Evolutionary conservation across 305 asterid genomes (phyloP).

Genomic region (Solanum hybrid): DNA sequence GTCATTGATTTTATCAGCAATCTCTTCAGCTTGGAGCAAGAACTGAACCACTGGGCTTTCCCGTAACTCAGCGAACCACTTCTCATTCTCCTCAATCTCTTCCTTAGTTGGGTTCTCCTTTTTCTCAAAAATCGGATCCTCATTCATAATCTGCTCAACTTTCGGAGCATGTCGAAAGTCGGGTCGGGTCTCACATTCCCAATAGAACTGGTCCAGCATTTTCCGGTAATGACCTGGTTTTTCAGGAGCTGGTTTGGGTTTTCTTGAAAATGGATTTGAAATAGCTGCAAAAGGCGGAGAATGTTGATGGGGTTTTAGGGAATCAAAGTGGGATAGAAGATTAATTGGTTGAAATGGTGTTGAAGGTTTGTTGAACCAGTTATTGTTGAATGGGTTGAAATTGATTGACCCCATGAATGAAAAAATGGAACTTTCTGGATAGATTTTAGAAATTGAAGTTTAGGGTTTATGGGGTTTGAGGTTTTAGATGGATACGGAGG

Average conservation of each 20-base stretch:
- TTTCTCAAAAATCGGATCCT: conserved; percentile 55
- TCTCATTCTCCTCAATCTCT: conserved; percentile 74
- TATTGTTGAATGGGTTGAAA: conserved; percentile 60
- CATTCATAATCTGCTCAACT: conserved; percentile 60
- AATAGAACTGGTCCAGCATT: conserved; percentile 69
- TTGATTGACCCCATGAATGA: conserved; percentile 51
- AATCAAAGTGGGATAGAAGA: conserved; percentile 27
- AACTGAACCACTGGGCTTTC: conserved; percentile 70
- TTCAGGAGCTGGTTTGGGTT: conserved; percentile 21
- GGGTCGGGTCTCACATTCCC: conserved; percentile 84
- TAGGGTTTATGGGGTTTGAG: background rate
- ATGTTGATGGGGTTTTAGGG: conserved; percentile 33
- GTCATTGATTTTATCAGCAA: conserved; percentile 67
- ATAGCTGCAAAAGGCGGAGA: conserved; percentile 60
- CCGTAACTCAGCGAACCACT: conserved; percentile 61
- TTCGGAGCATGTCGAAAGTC: conserved; percentile 69
- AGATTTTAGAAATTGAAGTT: background rate
- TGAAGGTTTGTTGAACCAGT: conserved; percentile 65
- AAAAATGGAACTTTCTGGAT: background rate
- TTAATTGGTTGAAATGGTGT: conserved; percentile 45
- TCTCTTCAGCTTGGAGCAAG: conserved; percentile 61
- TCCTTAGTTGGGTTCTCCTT: conserved; percentile 68
- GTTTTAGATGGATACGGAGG: background rate
- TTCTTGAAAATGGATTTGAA: conserved; percentile 43
- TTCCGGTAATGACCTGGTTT: conserved; percentile 39